These are phyloP conservation scores for Sclerotinia nivalis DNA, from an alignment of 2,329 filamentous ascomycete species.

Conservation along the genomic window DNA sequence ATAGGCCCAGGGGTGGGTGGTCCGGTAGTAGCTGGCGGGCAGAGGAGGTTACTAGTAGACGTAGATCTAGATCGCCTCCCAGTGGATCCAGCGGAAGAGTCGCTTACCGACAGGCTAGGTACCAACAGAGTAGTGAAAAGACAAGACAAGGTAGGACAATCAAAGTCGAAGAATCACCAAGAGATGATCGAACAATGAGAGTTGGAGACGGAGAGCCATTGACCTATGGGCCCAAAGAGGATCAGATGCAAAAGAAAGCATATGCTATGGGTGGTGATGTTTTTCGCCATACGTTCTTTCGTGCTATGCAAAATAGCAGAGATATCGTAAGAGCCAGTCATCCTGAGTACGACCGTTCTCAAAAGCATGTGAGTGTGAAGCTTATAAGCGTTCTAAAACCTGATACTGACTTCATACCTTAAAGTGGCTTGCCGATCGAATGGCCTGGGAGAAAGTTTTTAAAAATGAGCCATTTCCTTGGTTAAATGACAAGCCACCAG, in stretches of 20 bases:
- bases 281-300: conserved; percentile 29
- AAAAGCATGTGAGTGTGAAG: conserved; percentile 7
- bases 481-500: neutral
- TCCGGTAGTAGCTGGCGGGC: neutral
- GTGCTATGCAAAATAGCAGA: conserved; percentile 29
- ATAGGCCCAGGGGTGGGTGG: neutral
- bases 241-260: conserved; percentile 30
- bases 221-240: conserved; percentile 24
- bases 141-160: neutral
- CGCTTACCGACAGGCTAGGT: neutral
- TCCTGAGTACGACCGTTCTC: neutral
- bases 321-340: conserved; percentile 18
- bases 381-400: no score
- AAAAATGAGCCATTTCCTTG: conserved; percentile 6
- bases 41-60: neutral
- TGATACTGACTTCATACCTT: neutral
- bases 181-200: neutral
- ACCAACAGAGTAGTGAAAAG: neutral
- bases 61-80: conserved; percentile 9
- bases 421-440: conserved; percentile 13
- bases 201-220: neutral
- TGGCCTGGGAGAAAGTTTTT: conserved; percentile 14
- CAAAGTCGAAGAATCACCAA: neutral
- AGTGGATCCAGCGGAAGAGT: neutral
- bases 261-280: conserved; percentile 14